Base-by-base conservation (phyloP, 352 stramenopile species). In the Phytophthora agathidicida region DNA sequence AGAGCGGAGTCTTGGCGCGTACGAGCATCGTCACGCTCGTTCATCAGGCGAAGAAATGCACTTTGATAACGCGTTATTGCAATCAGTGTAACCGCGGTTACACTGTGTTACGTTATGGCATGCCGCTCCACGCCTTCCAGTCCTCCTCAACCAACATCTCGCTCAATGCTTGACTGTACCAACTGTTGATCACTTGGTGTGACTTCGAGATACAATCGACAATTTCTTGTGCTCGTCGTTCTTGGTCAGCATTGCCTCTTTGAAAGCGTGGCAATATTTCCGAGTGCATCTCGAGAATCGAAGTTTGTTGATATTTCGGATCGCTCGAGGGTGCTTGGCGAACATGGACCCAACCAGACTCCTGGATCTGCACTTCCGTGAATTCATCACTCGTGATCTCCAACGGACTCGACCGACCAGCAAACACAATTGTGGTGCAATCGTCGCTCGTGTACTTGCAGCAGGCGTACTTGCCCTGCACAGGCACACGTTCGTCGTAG, bases 71-170 rank as follows among this genome's bases (percentile, higher is more conserved):
- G n/a, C n/a, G n/a, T n/a, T n/a, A n/a, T n/a, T n/a, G n/a, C n/a
- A n/a, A n/a, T n/a, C n/a, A n/a, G n/a, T n/a, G n/a, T n/a, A n/a
- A n/a, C n/a, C n/a, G n/a, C n/a, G n/a, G n/a, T n/a, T n/a, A n/a
- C n/a, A n/a, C n/a, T n/a, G n/a, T n/a, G n/a, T 48, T 36, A 26
- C 41, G 36, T 43, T 43, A 43, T 11, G 38, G n/a, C 27, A 32
- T 32, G 27, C 27, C 10, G 27, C 27, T 5, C 20, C 30, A 46
- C 20, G 1, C 1, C 23, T 30, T 46, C 38, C 38, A 46, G 23
- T 46, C 38, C 20, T 32, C 38, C 19, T 46, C 20, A 3, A 46
- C 7, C 17, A 45, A 35, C 22, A 45, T 24, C 24, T 55, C 37
- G 14, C 43, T 30, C 4, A 51, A 10, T 30, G 43, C 19, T n/a